Percentiles rank a stretch among this genome's conserved stretches.
Conservation (phyloP, 257 asterid species). For the Lavandula angustifolia region DNA sequence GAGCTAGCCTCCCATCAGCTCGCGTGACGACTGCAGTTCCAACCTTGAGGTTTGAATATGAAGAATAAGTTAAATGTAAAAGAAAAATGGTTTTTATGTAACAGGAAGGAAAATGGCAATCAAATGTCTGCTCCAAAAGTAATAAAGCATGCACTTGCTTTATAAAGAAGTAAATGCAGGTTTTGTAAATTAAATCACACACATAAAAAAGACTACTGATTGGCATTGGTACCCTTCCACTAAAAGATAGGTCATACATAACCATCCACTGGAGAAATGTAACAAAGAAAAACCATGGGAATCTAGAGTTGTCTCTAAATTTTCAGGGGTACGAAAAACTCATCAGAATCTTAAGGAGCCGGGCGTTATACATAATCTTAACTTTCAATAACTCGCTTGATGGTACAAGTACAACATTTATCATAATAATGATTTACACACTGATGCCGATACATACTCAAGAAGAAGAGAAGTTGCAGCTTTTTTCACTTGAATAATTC, state of each 20-base stretch:
- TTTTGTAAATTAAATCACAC: neutral
- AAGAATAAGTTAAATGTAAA: constrained; percentile 18
- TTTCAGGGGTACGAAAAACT: constrained; percentile 6
- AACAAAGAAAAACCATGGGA: neutral
- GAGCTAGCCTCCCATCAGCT: constrained; percentile 83
- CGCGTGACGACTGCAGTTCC: constrained; percentile 89
- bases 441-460: neutral
- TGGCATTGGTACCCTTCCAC: neutral
- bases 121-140: constrained; percentile 3
- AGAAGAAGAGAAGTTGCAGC: neutral
- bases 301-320: constrained; percentile 1
- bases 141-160: constrained; percentile 17
- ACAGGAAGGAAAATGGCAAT: constrained; percentile 13
- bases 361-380: neutral
- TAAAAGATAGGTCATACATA: neutral
- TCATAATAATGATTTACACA: neutral
- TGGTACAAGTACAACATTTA: constrained; percentile 1
- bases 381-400: constrained; percentile 6
- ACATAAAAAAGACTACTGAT: neutral
- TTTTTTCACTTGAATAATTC: constrained; percentile 9
- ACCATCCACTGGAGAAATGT: neutral
- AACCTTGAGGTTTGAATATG: constrained; percentile 48
- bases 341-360: neutral
- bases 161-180: constrained; percentile 9
- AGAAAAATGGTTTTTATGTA: neutral